Conservation (phyloP, 352 stramenopile species). For the Peronosclerospora sorghi region DNA sequence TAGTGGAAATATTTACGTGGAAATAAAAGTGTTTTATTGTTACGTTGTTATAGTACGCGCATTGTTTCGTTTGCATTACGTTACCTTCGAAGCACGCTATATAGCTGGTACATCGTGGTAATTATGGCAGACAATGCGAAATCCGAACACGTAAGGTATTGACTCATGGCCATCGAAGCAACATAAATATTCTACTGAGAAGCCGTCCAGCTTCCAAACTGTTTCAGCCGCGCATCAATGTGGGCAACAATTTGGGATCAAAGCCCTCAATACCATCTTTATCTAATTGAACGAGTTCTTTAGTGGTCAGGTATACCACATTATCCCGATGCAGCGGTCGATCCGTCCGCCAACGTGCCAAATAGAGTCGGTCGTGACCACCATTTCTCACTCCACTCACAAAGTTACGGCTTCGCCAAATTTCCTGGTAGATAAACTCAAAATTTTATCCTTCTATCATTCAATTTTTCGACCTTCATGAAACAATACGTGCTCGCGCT, state of each 20-base stretch:
- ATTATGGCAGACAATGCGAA: too few species aligned
- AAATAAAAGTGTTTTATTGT: too few species aligned
- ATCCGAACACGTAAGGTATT: too few species aligned
- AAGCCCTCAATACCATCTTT: constrained; percentile 55
- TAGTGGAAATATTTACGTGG: too few species aligned
- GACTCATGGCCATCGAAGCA: too few species aligned
- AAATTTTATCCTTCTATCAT: constrained; percentile 80
- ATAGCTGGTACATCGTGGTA: too few species aligned
- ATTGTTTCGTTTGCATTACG: too few species aligned
- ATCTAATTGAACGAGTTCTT: constrained; percentile 56
- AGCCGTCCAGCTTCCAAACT: constrained; percentile 51
- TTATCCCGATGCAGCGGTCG: constrained; percentile 70
- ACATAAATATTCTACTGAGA: constrained; percentile 13
- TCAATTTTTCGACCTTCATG: constrained; percentile 46
- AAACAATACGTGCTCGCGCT: constrained; percentile 59
- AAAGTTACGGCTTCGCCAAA: constrained; percentile 72
- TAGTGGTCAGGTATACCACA: constrained; percentile 77
- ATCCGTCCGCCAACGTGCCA: constrained; percentile 75
- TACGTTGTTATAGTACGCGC: too few species aligned
- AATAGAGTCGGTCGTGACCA: constrained; percentile 63
- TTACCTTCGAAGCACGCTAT: too few species aligned
- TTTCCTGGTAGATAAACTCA: constrained; percentile 80
- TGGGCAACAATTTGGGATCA: constrained; percentile 42
- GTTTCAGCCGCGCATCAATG: constrained; percentile 49
- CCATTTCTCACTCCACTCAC: constrained; percentile 60